These are phyloP conservation scores for Arthrobotrys sinensis DNA, from an alignment of 2,329 filamentous ascomycete species.

Conservation along the genomic window DNA sequence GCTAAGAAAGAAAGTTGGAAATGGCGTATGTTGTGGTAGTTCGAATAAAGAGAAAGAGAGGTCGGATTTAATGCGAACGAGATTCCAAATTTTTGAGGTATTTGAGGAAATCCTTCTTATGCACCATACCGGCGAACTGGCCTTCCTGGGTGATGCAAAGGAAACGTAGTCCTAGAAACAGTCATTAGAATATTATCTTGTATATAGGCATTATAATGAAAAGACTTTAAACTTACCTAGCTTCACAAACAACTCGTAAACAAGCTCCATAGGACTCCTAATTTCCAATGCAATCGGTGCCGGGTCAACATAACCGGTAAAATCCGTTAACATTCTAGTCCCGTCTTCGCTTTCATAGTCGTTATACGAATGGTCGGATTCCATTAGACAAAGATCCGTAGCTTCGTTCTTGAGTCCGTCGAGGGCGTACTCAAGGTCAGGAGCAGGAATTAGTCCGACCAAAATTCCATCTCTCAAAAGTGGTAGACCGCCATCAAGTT, in stretches of 20 bases:
- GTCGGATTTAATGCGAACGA: slow-evolving; percentile 53
- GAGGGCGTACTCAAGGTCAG: slow-evolving; percentile 92
- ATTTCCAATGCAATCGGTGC: slow-evolving; percentile 91
- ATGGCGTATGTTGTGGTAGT: neutral
- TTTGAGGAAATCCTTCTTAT: slow-evolving; percentile 97
- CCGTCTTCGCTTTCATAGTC: slow-evolving; percentile 75
- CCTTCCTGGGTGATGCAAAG: slow-evolving; percentile 90
- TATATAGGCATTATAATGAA: neutral
- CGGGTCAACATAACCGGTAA: slow-evolving; percentile 91
- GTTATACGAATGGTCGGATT: slow-evolving; percentile 71
- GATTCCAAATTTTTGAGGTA: slow-evolving; percentile 86
- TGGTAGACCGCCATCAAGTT: slow-evolving; percentile 91
- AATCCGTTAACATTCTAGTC: slow-evolving; percentile 80
- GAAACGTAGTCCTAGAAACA: slow-evolving; percentile 79
- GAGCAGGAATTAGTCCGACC: slow-evolving; percentile 91
- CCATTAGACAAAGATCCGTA: slow-evolving; percentile 85
- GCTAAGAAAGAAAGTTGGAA: no score
- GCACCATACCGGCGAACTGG: slow-evolving; percentile 89
- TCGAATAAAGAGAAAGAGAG: neutral
- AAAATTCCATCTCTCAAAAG: slow-evolving; percentile 84
- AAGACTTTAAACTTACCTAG: slow-evolving; percentile 68
- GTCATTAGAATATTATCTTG: slow-evolving; percentile 24
- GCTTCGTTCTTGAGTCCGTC: slow-evolving; percentile 85
- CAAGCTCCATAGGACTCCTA: slow-evolving; percentile 90
- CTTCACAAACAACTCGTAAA: slow-evolving; percentile 97